phyloP scores from a whole-genome alignment of 73 alveolate species.

The Breviolum minutum region DNA sequence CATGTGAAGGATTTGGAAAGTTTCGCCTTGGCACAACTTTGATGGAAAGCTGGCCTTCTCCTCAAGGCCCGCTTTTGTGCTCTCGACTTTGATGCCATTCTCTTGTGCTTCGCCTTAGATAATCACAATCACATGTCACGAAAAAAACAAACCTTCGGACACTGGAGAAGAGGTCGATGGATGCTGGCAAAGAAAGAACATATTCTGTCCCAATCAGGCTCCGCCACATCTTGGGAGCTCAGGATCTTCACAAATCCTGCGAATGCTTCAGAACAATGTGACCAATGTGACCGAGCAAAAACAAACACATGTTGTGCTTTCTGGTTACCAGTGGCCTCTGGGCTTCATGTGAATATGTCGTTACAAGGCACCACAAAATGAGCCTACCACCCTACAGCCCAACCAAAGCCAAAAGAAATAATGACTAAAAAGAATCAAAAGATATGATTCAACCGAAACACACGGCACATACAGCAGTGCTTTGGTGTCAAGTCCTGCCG shows the following conservation, averaged over 20 bases:
- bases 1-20: neutral
- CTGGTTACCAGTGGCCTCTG: neutral
- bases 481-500: neutral
- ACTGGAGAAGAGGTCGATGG: neutral
- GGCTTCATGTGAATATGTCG: neutral
- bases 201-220: neutral
- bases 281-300: neutral
- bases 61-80: neutral
- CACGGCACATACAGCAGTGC: neutral
- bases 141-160: neutral
- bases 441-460: neutral
- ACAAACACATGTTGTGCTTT: neutral
- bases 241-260: neutral
- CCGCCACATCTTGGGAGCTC: neutral
- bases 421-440: neutral
- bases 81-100: neutral
- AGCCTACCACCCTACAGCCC: neutral
- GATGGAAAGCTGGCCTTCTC: neutral
- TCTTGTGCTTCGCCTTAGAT: neutral
- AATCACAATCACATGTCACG: neutral
- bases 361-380: neutral
- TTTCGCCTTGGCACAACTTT: neutral
- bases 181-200: too few relatives aligned
- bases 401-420: neutral
- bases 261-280: neutral